phyloP scores from a whole-genome alignment of 495 filamentous ascomycete species.

The Barbatosphaeria neglecta region DNA sequence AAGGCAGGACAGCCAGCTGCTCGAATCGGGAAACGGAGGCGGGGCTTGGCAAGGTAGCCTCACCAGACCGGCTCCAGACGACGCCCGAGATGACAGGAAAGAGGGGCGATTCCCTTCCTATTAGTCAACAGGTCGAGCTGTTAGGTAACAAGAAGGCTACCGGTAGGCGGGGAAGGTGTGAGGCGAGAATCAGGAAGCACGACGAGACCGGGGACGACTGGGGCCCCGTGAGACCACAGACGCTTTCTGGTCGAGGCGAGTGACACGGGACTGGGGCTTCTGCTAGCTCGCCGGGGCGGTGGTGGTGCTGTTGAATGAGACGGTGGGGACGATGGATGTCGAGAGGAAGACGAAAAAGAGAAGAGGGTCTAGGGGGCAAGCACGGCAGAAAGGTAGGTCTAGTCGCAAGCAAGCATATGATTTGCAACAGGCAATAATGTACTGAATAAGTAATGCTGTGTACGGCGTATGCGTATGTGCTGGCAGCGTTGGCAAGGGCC shows the following conservation, averaged over 20 bases:
- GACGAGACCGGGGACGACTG: constrained; percentile 11
- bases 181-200: constrained; percentile 12
- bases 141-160: constrained; percentile 37
- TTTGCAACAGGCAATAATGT: no score
- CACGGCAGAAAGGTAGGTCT: not conserved
- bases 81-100: not conserved
- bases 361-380: not conserved
- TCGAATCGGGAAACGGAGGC: not conserved
- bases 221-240: constrained; percentile 5
- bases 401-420: no score
- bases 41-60: constrained; percentile 2
- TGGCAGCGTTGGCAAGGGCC: not conserved
- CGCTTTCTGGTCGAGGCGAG: no score
- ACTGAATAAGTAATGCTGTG: no score
- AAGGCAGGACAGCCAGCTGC: not conserved
- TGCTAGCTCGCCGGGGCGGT: not conserved
- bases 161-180: constrained; percentile 34
- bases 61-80: constrained; percentile 2
- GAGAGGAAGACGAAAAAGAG: not conserved
- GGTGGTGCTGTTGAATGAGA: no score
- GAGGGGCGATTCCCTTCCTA: constrained; percentile 21
- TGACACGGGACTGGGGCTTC: no score
- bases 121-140: constrained; percentile 34
- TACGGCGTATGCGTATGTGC: not conserved
- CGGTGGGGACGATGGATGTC: not conserved